Evolutionary conservation across 1,139 yeast species (phyloP), one percentile per base, ranked within the genome.

Genomic region (Pneumocystis sp.): DNA sequence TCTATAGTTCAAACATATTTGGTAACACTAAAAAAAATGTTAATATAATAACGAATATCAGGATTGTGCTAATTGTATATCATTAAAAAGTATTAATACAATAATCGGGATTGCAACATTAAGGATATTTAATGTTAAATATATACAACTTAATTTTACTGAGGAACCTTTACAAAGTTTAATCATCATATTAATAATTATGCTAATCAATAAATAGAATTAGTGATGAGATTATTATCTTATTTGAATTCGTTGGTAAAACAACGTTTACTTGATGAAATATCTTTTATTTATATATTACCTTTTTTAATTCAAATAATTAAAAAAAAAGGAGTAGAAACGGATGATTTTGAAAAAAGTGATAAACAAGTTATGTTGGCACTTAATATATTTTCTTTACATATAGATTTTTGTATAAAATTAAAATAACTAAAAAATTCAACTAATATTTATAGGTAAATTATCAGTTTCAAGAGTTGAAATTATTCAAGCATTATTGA

Each of bases 331-430:
- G 60, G 96, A 82, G 73, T 87, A 82, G 77, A 83, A 79, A 69
- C 72, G 50, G 68, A 68, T 45, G 86, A 86, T 68, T 95, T 87
- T 72, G 95, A 88, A 68, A 87, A 87, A 37, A 88, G 87, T 71
- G 97, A 91, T 74, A 97, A 91, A 74, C 95, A 89, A 70, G 77
- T 89, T 63, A 76, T 88, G 66, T 77, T 93, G 67, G 88, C 93
- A 0, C 76, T 91, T 69, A 96, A 90, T 71, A 84, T 90, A 63
- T 78, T 93, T 59, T 79, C 89, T 0, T 80, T 83, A 15, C 96
- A 91, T 73, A 83, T 91, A 19, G 95, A 50, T 50, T 50, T 50
- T 50, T 50, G 57, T 50, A 50, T 21, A 19, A 29, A 50, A 50
- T 25, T 50, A n/a, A 50, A 10, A 21, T 25, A 6, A 19, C 19